Evolutionary conservation across 108 stramenopile species (phyloP).

Genomic region (Conticribra weissflogii): DNA sequence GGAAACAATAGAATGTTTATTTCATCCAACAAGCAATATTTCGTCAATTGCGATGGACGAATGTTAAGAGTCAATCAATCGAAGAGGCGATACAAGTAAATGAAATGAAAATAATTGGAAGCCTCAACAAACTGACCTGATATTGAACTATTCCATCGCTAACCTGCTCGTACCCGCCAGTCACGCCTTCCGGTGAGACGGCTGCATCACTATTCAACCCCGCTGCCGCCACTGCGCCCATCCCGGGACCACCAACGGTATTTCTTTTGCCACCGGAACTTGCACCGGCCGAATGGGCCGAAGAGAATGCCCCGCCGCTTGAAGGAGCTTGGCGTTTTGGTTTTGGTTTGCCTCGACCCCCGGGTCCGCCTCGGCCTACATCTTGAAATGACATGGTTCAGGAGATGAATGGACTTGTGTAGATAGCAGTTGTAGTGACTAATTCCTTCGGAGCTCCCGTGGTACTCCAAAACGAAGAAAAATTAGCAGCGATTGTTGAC

Average conservation of each 20-base stretch:
- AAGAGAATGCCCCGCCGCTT: conserved; percentile 9
- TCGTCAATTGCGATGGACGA: too few species aligned
- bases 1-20: too few species aligned
- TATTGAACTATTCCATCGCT: conserved; percentile 66
- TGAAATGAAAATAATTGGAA: too few species aligned
- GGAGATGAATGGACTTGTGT: too few species aligned
- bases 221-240: not conserved
- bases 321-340: not conserved
- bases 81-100: too few species aligned
- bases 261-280: conserved; percentile 1
- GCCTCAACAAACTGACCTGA: conserved; percentile 57
- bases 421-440: too few species aligned
- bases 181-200: too few species aligned
- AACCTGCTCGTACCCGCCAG: conserved; percentile 53
- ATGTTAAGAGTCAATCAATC: too few species aligned
- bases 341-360: not conserved
- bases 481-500: too few species aligned
- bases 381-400: conserved; percentile 57
- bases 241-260: not conserved
- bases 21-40: too few species aligned
- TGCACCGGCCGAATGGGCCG: not conserved
- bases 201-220: not conserved
- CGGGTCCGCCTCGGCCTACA: conserved; percentile 29
- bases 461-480: too few species aligned
- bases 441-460: too few species aligned